These are phyloP conservation scores for Otatea glauca DNA, from an alignment of 176 grass and related monocot genomes.

Conservation along the genomic window DNA sequence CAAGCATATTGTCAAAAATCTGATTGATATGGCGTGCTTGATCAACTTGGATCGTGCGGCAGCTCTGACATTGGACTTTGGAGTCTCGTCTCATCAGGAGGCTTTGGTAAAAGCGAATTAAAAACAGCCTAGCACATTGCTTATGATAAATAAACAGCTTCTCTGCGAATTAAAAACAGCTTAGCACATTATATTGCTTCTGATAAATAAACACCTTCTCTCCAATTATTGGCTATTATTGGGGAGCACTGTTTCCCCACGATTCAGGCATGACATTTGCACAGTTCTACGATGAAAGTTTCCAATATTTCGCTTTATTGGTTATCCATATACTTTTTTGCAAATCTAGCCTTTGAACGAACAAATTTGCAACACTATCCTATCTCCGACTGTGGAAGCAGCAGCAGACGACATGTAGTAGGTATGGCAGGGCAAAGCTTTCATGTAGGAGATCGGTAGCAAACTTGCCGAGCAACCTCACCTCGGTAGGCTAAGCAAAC, in stretches of 20 bases:
- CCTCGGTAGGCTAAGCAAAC: too few relatives aligned
- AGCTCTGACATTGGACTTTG: background rate
- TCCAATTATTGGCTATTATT: constrained; percentile 40
- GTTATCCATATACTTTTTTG: too few relatives aligned
- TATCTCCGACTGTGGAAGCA: too few relatives aligned
- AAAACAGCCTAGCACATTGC: background rate
- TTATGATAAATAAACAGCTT: background rate
- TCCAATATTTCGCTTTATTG: too few relatives aligned
- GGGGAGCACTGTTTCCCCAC: background rate
- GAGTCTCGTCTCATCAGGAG: background rate
- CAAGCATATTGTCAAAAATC: background rate
- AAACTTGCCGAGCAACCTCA: too few relatives aligned
- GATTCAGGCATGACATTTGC: constrained; percentile 4
- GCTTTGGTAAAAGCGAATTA: background rate
- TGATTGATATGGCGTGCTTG: background rate
- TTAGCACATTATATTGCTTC: background rate
- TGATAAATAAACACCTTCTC: background rate
- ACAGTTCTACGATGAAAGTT: constrained; percentile 35
- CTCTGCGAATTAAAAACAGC: background rate
- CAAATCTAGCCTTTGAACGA: too few relatives aligned
- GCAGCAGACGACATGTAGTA: too few relatives aligned
- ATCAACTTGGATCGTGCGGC: background rate
- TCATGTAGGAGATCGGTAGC: too few relatives aligned
- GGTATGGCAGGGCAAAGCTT: too few relatives aligned
- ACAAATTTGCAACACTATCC: too few relatives aligned